These are phyloP conservation scores for Xylaria intraflava DNA, from an alignment of 495 filamentous ascomycete genomes.

Conservation along the genomic window DNA sequence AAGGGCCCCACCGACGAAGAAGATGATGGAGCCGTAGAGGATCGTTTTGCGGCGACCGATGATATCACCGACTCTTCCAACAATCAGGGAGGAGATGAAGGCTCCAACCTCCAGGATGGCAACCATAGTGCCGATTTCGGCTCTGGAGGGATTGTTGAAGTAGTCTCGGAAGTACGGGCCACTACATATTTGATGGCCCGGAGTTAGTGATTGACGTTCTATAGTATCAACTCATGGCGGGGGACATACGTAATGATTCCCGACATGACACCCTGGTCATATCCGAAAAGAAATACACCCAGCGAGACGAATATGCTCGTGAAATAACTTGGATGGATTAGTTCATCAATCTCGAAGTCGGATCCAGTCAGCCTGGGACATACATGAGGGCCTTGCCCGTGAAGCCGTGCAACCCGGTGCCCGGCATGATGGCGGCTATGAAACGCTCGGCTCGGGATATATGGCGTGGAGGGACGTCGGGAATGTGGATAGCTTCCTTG, in stretches of 20 bases:
- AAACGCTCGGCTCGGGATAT: slow-evolving; percentile 59
- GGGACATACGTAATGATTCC: slow-evolving; percentile 91
- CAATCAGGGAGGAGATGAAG: slow-evolving; percentile 80
- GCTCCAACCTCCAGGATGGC: slow-evolving; percentile 93
- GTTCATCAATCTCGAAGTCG: slow-evolving; percentile 7
- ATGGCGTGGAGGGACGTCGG: slow-evolving; percentile 55
- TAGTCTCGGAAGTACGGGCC: slow-evolving; percentile 83
- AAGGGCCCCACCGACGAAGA: slow-evolving; percentile 81
- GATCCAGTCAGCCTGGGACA: slow-evolving; percentile 25
- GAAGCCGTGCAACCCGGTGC: slow-evolving; percentile 76
- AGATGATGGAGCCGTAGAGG: slow-evolving; percentile 86
- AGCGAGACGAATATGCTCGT: slow-evolving; percentile 97
- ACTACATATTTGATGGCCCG: slow-evolving; percentile 46
- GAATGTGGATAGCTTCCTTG: slow-evolving; percentile 80
- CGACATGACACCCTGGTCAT: slow-evolving; percentile 99
- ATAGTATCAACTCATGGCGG: not conserved
- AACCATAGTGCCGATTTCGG: slow-evolving; percentile 91
- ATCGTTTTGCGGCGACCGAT: slow-evolving; percentile 88
- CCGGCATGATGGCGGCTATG: slow-evolving; percentile 79
- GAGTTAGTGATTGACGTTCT: slow-evolving; percentile 14
- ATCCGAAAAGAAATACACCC: slow-evolving; percentile 95
- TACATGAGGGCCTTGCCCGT: slow-evolving; percentile 94
- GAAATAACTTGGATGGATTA: slow-evolving; percentile 67
- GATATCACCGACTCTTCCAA: slow-evolving; percentile 85
- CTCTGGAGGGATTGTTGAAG: slow-evolving; percentile 77